Evolutionary conservation across 371 early-diverging fungal genomes (phyloP).

Genomic region (Lichtheimia hyalospora): DNA sequence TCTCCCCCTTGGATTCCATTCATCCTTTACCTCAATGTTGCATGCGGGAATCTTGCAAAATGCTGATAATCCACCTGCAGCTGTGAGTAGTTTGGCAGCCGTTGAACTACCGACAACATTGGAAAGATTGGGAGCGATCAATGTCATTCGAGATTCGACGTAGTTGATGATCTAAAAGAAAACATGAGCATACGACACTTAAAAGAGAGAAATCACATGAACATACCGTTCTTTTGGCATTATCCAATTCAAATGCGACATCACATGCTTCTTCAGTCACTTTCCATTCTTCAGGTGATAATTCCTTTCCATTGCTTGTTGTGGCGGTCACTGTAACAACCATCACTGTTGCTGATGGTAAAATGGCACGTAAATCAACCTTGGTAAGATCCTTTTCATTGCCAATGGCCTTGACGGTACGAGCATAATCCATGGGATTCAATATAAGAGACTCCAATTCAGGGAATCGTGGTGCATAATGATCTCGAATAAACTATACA

Average conservation of each 20-base stretch:
- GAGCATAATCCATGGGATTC: constrained; percentile 88
- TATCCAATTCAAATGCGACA: constrained; percentile 74
- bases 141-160: constrained; percentile 89
- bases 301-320: constrained; percentile 72
- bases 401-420: constrained; percentile 85
- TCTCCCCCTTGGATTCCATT: constrained; percentile 3
- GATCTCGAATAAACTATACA: constrained; percentile 83
- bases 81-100: constrained; percentile 90
- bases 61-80: constrained; percentile 87
- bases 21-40: constrained; percentile 75
- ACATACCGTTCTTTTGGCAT: constrained; percentile 60
- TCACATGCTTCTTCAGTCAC: constrained; percentile 83
- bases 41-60: constrained; percentile 91
- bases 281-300: constrained; percentile 62
- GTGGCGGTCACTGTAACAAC: constrained; percentile 91
- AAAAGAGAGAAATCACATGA: background rate
- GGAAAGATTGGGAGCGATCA: constrained; percentile 94
- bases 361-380: constrained; percentile 70
- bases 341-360: constrained; percentile 89
- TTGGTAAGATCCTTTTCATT: constrained; percentile 70
- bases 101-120: constrained; percentile 84
- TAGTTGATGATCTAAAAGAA: constrained; percentile 72
- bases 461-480: constrained; percentile 86
- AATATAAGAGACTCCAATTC: constrained; percentile 89
- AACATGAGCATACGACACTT: background rate